These are phyloP conservation scores for Aspergillus homomorphus DNA, from an alignment of 495 filamentous ascomycete genomes.

Conservation along the genomic window DNA sequence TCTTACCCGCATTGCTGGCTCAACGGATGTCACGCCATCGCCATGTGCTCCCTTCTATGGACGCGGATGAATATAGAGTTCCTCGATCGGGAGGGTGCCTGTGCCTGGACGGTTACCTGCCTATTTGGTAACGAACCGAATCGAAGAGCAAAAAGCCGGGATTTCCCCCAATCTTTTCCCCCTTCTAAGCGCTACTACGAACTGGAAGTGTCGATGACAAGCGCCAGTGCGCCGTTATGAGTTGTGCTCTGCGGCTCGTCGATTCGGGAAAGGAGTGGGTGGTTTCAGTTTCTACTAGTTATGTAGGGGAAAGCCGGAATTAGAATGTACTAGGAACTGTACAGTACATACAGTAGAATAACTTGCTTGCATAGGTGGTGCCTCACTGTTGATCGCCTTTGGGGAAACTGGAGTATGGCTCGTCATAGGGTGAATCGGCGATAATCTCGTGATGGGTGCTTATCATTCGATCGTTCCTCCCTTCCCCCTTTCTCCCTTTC, in stretches of 20 bases:
- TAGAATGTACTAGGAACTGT: no score
- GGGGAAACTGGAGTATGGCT: no score
- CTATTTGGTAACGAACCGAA: neutral
- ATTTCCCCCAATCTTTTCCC: neutral
- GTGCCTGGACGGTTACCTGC: neutral
- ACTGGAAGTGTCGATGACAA: neutral
- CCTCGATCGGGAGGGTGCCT: neutral
- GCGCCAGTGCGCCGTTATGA: neutral
- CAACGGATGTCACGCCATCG: slow-evolving; percentile 1
- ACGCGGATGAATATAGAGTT: neutral
- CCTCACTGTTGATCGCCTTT: no score
- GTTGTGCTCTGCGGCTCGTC: neutral
- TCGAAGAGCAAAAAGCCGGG: no score
- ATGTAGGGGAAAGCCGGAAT: no score
- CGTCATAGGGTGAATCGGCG: neutral
- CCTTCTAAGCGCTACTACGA: neutral
- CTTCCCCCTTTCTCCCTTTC: neutral
- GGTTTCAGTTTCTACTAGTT: neutral
- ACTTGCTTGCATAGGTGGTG: no score
- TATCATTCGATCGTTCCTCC: neutral
- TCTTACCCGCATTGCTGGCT: neutral
- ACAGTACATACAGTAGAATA: no score
- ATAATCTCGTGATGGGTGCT: neutral
- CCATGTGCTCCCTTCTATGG: slow-evolving; percentile 3
- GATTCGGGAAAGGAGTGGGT: neutral